These are phyloP conservation scores for Corchorus olitorius DNA, from an alignment of 345 rosid species.

Conservation along the genomic window DNA sequence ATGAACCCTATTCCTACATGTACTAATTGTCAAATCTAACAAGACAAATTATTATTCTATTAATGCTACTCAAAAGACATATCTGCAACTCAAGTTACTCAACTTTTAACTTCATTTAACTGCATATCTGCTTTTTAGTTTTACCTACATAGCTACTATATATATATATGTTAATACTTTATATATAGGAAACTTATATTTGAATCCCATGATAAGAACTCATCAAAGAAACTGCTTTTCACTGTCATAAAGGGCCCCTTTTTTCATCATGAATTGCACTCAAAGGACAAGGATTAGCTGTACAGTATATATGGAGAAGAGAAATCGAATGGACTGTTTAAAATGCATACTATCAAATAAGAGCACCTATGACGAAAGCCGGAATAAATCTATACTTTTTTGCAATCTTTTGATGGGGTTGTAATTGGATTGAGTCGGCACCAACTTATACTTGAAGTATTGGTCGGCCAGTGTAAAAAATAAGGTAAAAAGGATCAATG, in stretches of 20 bases:
- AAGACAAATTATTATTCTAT: background rate
- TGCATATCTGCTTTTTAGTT: background rate
- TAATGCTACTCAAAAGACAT: background rate
- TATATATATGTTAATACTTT: background rate
- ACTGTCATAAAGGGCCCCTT: slow-evolving; percentile 7
- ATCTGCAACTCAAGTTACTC: background rate
- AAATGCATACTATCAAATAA: background rate
- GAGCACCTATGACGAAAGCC: background rate
- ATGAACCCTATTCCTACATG: slow-evolving; percentile 6
- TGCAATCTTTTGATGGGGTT: background rate
- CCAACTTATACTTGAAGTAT: background rate
- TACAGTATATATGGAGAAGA: background rate
- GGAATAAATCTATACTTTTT: background rate
- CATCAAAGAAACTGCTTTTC: slow-evolving; percentile 3
- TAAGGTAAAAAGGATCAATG: background rate
- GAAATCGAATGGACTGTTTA: background rate
- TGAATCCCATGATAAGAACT: background rate
- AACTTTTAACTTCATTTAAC: background rate
- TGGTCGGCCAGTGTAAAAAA: background rate
- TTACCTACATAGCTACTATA: slow-evolving; percentile 4
- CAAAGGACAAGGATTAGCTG: slow-evolving; percentile 1
- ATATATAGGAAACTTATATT: background rate
- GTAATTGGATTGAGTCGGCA: background rate
- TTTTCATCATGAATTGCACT: slow-evolving; percentile 8
- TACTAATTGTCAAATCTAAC: background rate